Evolutionary conservation across 2,329 filamentous ascomycete genomes (phyloP).

Genomic region (Aspergillus udagawae): DNA sequence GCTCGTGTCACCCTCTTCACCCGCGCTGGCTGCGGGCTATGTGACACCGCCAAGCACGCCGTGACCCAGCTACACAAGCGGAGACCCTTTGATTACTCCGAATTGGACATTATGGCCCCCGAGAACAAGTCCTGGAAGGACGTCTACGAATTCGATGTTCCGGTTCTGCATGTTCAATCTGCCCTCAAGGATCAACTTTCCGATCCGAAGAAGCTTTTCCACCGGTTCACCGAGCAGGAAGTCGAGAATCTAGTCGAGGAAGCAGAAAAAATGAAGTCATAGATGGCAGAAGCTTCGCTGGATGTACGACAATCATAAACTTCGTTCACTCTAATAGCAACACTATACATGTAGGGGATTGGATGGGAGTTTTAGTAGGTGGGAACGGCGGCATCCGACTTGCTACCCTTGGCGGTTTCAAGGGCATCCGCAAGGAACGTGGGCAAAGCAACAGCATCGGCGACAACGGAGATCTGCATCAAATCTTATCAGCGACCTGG

Average conservation of each 20-base stretch:
- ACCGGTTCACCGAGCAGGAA: constrained; percentile 57
- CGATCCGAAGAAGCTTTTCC: constrained; percentile 59
- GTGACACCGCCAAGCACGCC: constrained; percentile 57
- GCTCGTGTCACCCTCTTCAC: constrained; percentile 58
- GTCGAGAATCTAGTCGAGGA: constrained; percentile 53
- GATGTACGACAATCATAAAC: not conserved
- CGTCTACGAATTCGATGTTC: constrained; percentile 62
- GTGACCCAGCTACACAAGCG: constrained; percentile 51
- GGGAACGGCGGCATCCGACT: constrained; percentile 9
- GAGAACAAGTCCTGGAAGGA: constrained; percentile 55
- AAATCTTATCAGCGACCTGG: not conserved
- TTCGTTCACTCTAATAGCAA: not conserved
- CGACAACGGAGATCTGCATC: constrained; percentile 37
- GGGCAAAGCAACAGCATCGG: constrained; percentile 45
- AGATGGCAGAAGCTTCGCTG: not conserved
- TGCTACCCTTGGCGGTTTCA: constrained; percentile 29
- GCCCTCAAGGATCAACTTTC: constrained; percentile 46
- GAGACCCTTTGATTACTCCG: constrained; percentile 52
- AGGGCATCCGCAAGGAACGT: constrained; percentile 36
- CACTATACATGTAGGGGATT: not conserved
- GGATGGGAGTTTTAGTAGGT: constrained; percentile 2
- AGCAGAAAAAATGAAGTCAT: constrained; percentile 30
- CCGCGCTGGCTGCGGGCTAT: constrained; percentile 56
- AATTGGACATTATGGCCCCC: constrained; percentile 56
- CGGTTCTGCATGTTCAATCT: constrained; percentile 58